Evolutionary conservation across 805 yeast genomes (phyloP), one percentile per base, ranked within the genome.

Genomic region (Crinitomyces ghanaensis): DNA sequence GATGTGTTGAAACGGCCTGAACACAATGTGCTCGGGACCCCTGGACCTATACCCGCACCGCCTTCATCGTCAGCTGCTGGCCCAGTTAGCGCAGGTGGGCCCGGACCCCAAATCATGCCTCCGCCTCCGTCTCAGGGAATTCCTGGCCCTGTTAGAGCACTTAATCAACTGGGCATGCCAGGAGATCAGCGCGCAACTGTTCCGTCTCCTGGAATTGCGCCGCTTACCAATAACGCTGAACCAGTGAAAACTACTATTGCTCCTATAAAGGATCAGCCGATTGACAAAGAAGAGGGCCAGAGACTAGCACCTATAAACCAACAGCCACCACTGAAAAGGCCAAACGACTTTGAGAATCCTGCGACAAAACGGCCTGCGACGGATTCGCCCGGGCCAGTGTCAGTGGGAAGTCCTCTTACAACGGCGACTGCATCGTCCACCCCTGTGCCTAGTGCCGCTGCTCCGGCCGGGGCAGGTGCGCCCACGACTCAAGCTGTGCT

Each of bases 1-100:
- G n/a, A n/a, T n/a, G n/a, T 18, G 20, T n/a, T n/a, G 24, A 46
- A 34, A 19, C 42, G 21, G 23, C 48, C 29, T 12, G 41, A 15
- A n/a, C 47, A 27, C 29, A 34, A 20, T 14, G 12, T 6, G 16
- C 37, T 60, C 51, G 39, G 45, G 32, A 7, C 39, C 19, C 22
- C 36, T 21, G 21, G 46, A 33, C 20, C n/a, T n/a, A n/a, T 49
- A 36, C 17, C 43, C 38, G 25, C 46, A 37, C 28, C 38, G 19
- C 4, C 43, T 35, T 6, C 44, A 30, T 9, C 47, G 32, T 3
- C 32, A 31, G 14, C 42, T 40, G 7, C 28, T 12, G 19, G 39
- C 30, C 15, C 49, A 27, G 22, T 43, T 28, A 16, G 34, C 30
- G 19, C 44, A 36, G 19, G 43, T 29, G 19, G 24, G n/a, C 24